phyloP scores from a whole-genome alignment of 148 eudicot genomes.

The Nyssa sinensis region DNA sequence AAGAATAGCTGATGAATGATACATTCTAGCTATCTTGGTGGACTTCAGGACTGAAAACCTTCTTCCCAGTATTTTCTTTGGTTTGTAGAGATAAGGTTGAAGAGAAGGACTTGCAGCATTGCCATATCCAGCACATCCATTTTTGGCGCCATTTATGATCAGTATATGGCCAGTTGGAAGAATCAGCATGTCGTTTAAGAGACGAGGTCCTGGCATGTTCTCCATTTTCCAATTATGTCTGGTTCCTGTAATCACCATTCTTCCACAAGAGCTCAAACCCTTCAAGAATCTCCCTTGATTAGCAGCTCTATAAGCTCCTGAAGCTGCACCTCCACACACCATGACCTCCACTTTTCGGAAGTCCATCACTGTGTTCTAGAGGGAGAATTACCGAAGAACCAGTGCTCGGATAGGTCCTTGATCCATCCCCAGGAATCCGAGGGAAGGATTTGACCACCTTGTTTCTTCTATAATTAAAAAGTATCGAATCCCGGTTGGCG shows the following conservation, averaged over 20 bases:
- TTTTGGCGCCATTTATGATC: slow-evolving; percentile 51
- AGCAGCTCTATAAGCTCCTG: slow-evolving; percentile 42
- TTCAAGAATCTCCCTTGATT: slow-evolving; percentile 23
- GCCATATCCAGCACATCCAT: slow-evolving; percentile 48
- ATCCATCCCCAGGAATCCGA: slow-evolving; percentile 45
- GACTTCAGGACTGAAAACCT: slow-evolving; percentile 36
- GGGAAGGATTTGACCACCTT: slow-evolving; percentile 50
- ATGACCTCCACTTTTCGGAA: slow-evolving; percentile 50
- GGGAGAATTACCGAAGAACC: slow-evolving; percentile 67
- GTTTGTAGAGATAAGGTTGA: slow-evolving; percentile 47
- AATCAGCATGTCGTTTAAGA: slow-evolving; percentile 55
- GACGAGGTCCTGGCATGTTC: slow-evolving; percentile 50
- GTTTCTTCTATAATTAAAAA: slow-evolving; percentile 39
- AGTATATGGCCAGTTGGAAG: slow-evolving; percentile 56
- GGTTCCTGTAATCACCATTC: slow-evolving; percentile 54
- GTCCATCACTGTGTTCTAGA: slow-evolving; percentile 25
- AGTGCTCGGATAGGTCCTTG: slow-evolving; percentile 54
- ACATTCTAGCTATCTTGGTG: slow-evolving; percentile 58
- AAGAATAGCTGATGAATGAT: slow-evolving; percentile 58
- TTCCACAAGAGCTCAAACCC: slow-evolving; percentile 46
- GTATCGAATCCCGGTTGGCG: slow-evolving; percentile 59
- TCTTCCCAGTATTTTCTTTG: slow-evolving; percentile 26
- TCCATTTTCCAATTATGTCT: slow-evolving; percentile 55
- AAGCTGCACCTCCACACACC: slow-evolving; percentile 64
- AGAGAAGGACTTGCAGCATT: slow-evolving; percentile 40